These are phyloP conservation scores for Colletotrichum spinosum DNA, from an alignment of 2,329 filamentous ascomycete species.

Conservation along the genomic window DNA sequence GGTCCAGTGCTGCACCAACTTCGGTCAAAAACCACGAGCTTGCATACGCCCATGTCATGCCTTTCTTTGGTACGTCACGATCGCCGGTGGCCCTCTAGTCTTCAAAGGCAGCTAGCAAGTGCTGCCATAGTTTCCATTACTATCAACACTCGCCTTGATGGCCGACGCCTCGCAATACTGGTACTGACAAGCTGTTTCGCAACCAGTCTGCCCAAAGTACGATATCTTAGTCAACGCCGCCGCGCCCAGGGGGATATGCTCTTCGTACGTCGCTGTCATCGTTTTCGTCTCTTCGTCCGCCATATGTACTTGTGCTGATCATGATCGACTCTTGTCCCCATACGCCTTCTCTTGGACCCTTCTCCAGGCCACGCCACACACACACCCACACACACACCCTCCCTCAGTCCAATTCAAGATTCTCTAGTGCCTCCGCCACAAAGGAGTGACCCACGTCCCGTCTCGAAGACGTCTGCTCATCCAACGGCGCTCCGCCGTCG, in stretches of 20 bases:
- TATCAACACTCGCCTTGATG: neutral
- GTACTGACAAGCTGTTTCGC: constrained; percentile 1
- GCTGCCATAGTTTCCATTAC: constrained; percentile 11
- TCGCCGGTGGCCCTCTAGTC: neutral
- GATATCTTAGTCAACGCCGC: constrained; percentile 21
- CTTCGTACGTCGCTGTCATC: neutral
- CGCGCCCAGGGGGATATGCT: constrained; percentile 20
- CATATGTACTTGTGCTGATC: neutral
- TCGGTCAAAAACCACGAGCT: constrained; percentile 29
- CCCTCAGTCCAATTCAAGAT: constrained; percentile 40
- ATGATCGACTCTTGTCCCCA: neutral
- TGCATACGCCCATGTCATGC: constrained; percentile 29
- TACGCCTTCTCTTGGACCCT: neutral
- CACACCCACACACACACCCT: neutral
- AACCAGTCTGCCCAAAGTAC: neutral
- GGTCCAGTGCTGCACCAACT: constrained; percentile 9
- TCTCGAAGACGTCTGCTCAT: constrained; percentile 24
- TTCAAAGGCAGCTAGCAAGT: neutral
- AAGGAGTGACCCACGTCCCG: constrained; percentile 34
- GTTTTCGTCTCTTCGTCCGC: neutral
- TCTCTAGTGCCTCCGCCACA: constrained; percentile 40
- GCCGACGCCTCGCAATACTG: neutral
- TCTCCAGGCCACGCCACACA: constrained; percentile 2
- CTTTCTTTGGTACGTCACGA: neutral
- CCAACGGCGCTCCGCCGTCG: constrained; percentile 39